phyloP scores from a whole-genome alignment of 352 stramenopile genomes.

The Phytopythium sindhum region DNA sequence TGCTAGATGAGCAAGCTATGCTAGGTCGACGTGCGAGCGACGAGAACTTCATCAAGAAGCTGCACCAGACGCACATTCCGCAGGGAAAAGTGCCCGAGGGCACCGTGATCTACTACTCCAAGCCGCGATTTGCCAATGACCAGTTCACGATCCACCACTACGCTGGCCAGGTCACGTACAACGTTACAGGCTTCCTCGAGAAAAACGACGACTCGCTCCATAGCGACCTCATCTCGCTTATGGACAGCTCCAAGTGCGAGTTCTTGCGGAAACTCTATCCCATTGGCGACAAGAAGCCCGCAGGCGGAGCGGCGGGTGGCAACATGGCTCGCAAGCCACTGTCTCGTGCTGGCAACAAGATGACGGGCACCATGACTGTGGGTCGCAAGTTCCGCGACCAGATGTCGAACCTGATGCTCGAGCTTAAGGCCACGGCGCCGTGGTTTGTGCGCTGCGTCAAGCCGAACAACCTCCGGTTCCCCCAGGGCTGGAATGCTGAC shows the following conservation, averaged over 20 bases:
- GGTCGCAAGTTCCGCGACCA: constrained; percentile 89
- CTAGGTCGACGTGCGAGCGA: constrained; percentile 88
- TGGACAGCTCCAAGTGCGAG: constrained; percentile 81
- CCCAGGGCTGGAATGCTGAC: constrained; percentile 81
- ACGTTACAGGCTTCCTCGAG: constrained; percentile 94
- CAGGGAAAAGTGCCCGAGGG: constrained; percentile 77
- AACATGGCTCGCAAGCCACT: constrained; percentile 66
- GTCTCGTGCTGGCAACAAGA: constrained; percentile 78
- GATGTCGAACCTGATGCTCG: constrained; percentile 85
- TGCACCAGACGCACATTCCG: constrained; percentile 86
- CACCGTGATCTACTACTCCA: constrained; percentile 80
- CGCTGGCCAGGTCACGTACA: constrained; percentile 95
- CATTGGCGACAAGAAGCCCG: constrained; percentile 27
- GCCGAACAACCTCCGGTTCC: constrained; percentile 89
- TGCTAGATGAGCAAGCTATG: constrained; percentile 97
- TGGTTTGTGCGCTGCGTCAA: constrained; percentile 92
- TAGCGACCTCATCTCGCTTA: constrained; percentile 85
- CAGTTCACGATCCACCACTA: constrained; percentile 98
- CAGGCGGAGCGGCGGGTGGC: constrained; percentile 17
- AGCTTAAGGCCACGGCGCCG: constrained; percentile 76
- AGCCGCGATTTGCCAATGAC: constrained; percentile 85
- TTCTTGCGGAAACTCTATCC: constrained; percentile 80
- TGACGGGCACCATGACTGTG: constrained; percentile 89
- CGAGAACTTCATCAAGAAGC: constrained; percentile 90
- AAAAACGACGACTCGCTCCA: constrained; percentile 98